Evolutionary conservation across 768 basidiomycete genomes (phyloP).

Genomic region (Botryobasidium botryosum): DNA sequence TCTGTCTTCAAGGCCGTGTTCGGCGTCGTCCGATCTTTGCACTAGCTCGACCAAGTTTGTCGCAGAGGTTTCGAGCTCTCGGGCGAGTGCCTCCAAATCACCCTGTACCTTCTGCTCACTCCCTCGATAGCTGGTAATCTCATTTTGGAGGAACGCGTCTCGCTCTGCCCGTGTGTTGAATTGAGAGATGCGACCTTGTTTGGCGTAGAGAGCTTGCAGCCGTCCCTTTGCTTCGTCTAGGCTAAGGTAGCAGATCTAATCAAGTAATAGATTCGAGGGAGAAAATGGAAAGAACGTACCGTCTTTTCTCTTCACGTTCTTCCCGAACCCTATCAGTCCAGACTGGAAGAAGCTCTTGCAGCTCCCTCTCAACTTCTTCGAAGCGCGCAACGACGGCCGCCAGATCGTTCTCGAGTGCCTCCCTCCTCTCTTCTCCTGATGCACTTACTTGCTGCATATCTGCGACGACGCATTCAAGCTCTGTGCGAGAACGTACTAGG

Average conservation of each 20-base stretch:
- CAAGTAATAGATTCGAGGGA: neutral
- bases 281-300: constrained; percentile 12
- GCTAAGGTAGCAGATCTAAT: constrained; percentile 14
- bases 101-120: too few species aligned
- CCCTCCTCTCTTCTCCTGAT: constrained; percentile 45
- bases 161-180: constrained; percentile 74
- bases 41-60: constrained; percentile 40
- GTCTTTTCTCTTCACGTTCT: constrained; percentile 30
- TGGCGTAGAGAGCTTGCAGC: constrained; percentile 63
- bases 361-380: constrained; percentile 37
- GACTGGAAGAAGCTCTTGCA: constrained; percentile 48
- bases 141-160: constrained; percentile 64
- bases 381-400: constrained; percentile 42
- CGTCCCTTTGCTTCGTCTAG: constrained; percentile 61
- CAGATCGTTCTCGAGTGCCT: constrained; percentile 49
- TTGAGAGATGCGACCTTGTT: constrained; percentile 75
- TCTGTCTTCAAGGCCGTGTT: constrained; percentile 47
- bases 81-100: too few species aligned
- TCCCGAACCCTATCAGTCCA: constrained; percentile 42
- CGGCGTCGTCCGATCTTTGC: constrained; percentile 36
- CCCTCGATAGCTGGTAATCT: constrained; percentile 49
- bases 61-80: constrained; percentile 34
- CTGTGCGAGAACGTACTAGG: constrained; percentile 65
- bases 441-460: constrained; percentile 57
- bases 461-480: constrained; percentile 65